A percentile compares a stretch with the other conserved stretches of the same genome.
Conservation (phyloP, 1,284 basidiomycete genomes). For the Hymenochaete sp. region DNA sequence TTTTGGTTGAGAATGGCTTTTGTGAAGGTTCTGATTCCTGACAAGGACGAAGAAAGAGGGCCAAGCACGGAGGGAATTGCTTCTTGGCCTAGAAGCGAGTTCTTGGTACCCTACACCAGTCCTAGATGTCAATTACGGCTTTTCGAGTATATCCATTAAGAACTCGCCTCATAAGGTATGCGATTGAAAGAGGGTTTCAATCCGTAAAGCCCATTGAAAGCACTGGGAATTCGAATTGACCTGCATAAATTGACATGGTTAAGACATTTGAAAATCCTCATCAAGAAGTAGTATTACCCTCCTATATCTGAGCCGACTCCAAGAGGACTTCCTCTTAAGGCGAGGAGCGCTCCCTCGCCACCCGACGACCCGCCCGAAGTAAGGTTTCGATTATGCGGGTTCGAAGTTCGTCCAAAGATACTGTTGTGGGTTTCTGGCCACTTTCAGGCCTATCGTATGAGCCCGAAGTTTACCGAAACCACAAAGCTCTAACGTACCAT, state of each 20-base stretch:
- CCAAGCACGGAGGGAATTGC: constrained; percentile 65
- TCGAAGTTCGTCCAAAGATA: constrained; percentile 62
- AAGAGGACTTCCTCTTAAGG: constrained; percentile 48
- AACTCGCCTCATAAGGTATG: constrained; percentile 29
- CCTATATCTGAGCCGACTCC: constrained; percentile 68
- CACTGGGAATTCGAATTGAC: constrained; percentile 62
- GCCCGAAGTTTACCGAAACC: constrained; percentile 1
- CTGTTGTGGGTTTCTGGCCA: constrained; percentile 56
- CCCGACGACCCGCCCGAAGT: constrained; percentile 55
- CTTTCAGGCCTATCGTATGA: constrained; percentile 25
- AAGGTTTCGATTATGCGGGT: constrained; percentile 47
- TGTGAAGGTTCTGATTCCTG: constrained; percentile 54
- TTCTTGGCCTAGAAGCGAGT: constrained; percentile 62
- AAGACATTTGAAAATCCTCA: neutral
- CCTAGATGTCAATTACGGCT: neutral
- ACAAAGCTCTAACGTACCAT: constrained; percentile 32
- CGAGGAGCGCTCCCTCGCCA: constrained; percentile 49
- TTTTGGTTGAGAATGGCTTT: constrained; percentile 46
- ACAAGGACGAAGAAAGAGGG: constrained; percentile 52
- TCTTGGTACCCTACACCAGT: constrained; percentile 50
- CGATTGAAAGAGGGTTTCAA: constrained; percentile 65
- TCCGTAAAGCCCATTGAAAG: constrained; percentile 59
- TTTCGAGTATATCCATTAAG: neutral
- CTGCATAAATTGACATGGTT: constrained; percentile 25
- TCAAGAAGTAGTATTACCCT: constrained; percentile 33